Conservation (phyloP, 495 filamentous ascomycete genomes). For the Tuber calosporum region DNA sequence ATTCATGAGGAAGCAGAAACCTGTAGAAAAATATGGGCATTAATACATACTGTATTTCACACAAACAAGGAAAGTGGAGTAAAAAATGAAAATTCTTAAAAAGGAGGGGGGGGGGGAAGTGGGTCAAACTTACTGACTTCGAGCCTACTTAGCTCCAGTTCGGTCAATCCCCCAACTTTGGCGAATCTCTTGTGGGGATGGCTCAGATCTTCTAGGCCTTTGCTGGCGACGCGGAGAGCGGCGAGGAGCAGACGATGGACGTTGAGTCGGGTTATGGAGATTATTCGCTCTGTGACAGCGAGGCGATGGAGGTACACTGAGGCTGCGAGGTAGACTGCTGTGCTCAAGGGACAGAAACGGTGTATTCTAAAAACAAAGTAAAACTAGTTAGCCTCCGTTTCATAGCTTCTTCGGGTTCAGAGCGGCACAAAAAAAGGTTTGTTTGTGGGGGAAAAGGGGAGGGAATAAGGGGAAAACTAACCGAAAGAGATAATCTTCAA, state of each 20-base stretch:
- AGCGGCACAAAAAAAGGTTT: neutral
- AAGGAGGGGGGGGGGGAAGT: constrained; percentile 17
- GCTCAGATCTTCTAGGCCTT: constrained; percentile 81
- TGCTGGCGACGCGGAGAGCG: constrained; percentile 78
- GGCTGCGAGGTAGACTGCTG: constrained; percentile 87
- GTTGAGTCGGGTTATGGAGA: constrained; percentile 71
- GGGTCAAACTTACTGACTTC: constrained; percentile 59
- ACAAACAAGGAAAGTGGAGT: constrained; percentile 31
- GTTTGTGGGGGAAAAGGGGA: constrained; percentile 2
- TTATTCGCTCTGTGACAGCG: constrained; percentile 61
- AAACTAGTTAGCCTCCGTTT: constrained; percentile 12
- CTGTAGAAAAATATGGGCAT: constrained; percentile 13
- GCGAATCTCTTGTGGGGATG: constrained; percentile 78
- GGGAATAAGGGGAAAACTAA: constrained; percentile 15
- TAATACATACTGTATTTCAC: neutral
- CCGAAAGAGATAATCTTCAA: constrained; percentile 78
- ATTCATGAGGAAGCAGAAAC: constrained; percentile 73
- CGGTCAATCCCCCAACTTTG: constrained; percentile 81
- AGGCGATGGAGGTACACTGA: constrained; percentile 82
- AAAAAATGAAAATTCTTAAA: constrained; percentile 62
- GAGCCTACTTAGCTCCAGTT: constrained; percentile 66
- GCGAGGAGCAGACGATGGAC: constrained; percentile 82
- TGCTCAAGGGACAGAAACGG: constrained; percentile 88
- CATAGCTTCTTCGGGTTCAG: neutral
- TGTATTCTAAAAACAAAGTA: constrained; percentile 52